A percentile compares a stretch with the other conserved stretches of the same genome.
Conservation (phyloP, 768 basidiomycete genomes). For the Podaxis pistillaris region DNA sequence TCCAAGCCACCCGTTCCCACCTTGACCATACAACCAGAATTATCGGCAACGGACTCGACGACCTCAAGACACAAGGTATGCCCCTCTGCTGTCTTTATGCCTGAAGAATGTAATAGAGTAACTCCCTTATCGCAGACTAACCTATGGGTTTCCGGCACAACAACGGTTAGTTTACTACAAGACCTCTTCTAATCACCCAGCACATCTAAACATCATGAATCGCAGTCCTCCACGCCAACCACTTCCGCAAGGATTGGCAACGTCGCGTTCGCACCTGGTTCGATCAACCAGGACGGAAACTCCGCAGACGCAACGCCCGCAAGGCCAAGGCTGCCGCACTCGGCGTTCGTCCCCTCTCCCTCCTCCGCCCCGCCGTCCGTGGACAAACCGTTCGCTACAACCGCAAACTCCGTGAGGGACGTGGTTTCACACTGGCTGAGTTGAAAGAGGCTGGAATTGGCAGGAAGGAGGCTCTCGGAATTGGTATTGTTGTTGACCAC, state of each 20-base stretch:
- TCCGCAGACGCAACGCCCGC: constrained; percentile 90
- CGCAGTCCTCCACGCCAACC: constrained; percentile 85
- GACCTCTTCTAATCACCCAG: constrained; percentile 6
- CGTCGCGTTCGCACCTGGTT: constrained; percentile 96
- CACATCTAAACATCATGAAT: constrained; percentile 13
- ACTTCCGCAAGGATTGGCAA: constrained; percentile 99
- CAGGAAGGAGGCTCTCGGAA: constrained; percentile 86
- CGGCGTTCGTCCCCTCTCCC: constrained; percentile 87
- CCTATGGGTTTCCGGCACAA: constrained; percentile 79
- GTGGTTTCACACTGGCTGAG: constrained; percentile 93
- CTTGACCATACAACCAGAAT: constrained; percentile 25
- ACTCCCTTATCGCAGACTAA: constrained; percentile 36
- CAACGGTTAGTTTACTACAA: constrained; percentile 56
- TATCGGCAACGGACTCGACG: constrained; percentile 40
- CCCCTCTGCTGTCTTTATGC: constrained; percentile 12
- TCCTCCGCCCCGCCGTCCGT: constrained; percentile 96
- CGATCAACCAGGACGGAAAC: constrained; percentile 97
- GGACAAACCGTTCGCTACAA: constrained; percentile 97
- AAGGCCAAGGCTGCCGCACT: constrained; percentile 87
- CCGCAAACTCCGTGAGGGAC: constrained; percentile 93
- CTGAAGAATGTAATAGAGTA: constrained; percentile 8
- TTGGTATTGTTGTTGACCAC: constrained; percentile 97
- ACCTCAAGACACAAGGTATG: constrained; percentile 48
- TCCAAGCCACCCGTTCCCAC: constrained; percentile 37
- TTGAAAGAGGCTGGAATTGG: constrained; percentile 95